These are phyloP conservation scores for Alternaria sp. DNA, from an alignment of 2,329 filamentous ascomycete species.

Conservation along the genomic window DNA sequence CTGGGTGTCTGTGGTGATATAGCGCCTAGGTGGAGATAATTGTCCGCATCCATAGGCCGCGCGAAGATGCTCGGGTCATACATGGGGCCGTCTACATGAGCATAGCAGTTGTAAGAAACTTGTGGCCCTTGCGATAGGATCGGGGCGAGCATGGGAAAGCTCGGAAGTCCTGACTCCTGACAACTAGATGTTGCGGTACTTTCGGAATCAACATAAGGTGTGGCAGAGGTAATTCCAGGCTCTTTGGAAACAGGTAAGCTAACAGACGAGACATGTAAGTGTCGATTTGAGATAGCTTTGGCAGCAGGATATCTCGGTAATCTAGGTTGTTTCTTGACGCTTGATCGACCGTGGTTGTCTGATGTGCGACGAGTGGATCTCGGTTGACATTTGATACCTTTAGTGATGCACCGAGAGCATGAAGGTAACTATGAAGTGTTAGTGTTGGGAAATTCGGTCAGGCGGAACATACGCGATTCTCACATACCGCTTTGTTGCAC, in stretches of 20 bases:
- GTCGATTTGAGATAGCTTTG: constrained; percentile 29
- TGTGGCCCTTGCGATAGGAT: constrained; percentile 36
- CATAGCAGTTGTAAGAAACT: constrained; percentile 36
- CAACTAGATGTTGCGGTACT: constrained; percentile 38
- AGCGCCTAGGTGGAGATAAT: constrained; percentile 29
- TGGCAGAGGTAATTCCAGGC: constrained; percentile 29
- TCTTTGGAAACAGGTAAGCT: constrained; percentile 32
- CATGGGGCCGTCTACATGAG: constrained; percentile 35
- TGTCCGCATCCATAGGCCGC: constrained; percentile 25
- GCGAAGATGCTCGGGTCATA: constrained; percentile 29
- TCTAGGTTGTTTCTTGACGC: constrained; percentile 36
- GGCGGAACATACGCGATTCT: constrained; percentile 1
- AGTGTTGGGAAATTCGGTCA: not conserved
- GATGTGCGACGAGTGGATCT: constrained; percentile 50
- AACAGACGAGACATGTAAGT: constrained; percentile 29
- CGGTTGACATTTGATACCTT: constrained; percentile 48
- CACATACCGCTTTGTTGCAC: constrained; percentile 48
- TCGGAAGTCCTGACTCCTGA: constrained; percentile 30
- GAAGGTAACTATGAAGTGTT: constrained; percentile 37
- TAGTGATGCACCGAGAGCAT: constrained; percentile 47
- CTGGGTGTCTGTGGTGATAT: constrained; percentile 45
- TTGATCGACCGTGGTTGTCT: constrained; percentile 43
- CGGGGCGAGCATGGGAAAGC: constrained; percentile 38
- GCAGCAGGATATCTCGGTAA: constrained; percentile 36
- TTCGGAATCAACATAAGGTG: constrained; percentile 42